Percentiles rank a stretch among this genome's conserved stretches.
Evolutionary conservation across 1,284 basidiomycete species (phyloP).

Genomic region (Afroboletus lepidellus): DNA sequence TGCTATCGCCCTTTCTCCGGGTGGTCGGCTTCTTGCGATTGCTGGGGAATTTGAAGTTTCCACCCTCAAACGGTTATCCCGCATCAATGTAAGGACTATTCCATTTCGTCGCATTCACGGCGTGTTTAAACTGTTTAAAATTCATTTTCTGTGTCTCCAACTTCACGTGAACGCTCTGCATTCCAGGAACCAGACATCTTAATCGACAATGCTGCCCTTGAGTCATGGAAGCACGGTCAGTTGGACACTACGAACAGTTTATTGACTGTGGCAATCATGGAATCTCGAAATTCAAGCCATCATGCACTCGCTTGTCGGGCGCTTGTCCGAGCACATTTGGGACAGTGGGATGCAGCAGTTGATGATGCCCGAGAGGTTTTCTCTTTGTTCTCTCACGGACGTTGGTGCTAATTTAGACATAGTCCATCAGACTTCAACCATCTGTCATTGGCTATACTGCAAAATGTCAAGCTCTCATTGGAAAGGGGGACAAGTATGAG

Average conservation of each 20-base stretch:
- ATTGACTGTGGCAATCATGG: background rate
- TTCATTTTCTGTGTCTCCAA: too few relatives aligned
- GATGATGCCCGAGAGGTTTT: background rate
- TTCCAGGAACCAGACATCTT: background rate
- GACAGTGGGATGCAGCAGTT: background rate
- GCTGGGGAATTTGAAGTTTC: background rate
- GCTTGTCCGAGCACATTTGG: background rate
- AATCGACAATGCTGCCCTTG: background rate
- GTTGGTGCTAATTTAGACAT: background rate
- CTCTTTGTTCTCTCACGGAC: background rate
- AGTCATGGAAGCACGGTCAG: background rate
- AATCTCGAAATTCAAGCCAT: background rate
- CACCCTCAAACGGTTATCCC: background rate
- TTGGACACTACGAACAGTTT: background rate
- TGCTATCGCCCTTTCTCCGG: background rate
- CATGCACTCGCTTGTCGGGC: background rate
- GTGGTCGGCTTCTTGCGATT: background rate
- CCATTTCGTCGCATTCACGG: background rate
- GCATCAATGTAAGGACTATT: background rate
- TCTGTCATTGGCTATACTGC: background rate
- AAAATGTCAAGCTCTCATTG: background rate
- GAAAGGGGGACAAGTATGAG: background rate
- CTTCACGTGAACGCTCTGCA: too few relatives aligned
- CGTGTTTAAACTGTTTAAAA: too few relatives aligned
- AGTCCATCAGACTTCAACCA: background rate